Evolutionary conservation across 2,329 filamentous ascomycete species (phyloP), one percentile per base, ranked within the genome.

Genomic region (Botrytis medusae): DNA sequence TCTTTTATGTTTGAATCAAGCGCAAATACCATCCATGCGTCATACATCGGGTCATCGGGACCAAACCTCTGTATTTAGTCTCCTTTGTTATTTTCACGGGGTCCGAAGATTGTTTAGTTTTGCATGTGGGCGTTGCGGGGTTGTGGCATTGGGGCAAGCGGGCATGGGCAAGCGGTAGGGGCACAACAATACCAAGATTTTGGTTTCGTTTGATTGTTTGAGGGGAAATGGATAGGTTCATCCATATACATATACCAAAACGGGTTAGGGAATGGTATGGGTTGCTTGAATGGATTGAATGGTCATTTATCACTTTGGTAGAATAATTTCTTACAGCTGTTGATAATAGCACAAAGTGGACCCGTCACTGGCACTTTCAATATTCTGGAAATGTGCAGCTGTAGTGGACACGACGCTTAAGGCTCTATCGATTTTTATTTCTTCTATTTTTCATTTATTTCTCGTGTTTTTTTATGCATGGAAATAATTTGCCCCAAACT

Each of bases 171-270:
- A 57, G 65, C 65, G 65, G 34, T 42, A 57, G 65, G 65, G 65
- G 48, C 51, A 69, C 48, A 59, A 69, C 65, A 69, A 69, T 69
- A 69, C 48, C 65, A 69, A 57, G 65, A 69, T 57, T 69, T 37
- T 57, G 65, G 65, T 57, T 57, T 69, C 34, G 37, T 57, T 69
- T 69, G 48, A 69, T 69, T 69, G 48, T 42, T 69, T 44, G 48
- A 57, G 65, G 37, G 48, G 65, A 57, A 40, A 42, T 57, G 65
- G 65, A 59, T 69, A 40, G 65, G 48, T 42, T 69, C 51, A 42
- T 69, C 65, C n/a, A 29, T 29, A 57, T 69, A 69, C 48, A 57
- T 69, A 69, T 69, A 69, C 65, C 65, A 69, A 69, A 69, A 57
- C 48, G 65, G 65, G 48, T 42, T 42, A 51, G 48, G 65, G 48